These are phyloP conservation scores for Schizophyllum amplum DNA, from an alignment of 1,284 basidiomycete species.

Conservation along the genomic window DNA sequence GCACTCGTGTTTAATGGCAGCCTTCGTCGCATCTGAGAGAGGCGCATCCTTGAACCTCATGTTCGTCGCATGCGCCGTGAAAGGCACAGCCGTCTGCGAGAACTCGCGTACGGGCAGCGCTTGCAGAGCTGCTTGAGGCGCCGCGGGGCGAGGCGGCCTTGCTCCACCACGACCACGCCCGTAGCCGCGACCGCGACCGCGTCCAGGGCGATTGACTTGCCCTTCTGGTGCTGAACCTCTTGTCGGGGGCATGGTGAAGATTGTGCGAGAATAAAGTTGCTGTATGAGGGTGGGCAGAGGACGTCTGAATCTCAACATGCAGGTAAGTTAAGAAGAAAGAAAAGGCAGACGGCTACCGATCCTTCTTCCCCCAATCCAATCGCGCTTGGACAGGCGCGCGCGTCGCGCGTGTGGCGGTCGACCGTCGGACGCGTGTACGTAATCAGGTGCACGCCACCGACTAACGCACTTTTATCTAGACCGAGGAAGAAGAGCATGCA, in stretches of 20 bases:
- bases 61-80: background rate
- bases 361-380: background rate
- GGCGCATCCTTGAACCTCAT: conserved; percentile 20
- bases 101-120: background rate
- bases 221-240: background rate
- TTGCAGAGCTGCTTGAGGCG: background rate
- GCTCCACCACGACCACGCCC: background rate
- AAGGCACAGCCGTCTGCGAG: background rate
- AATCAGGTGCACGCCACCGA: background rate
- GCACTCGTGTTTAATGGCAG: conserved; percentile 32
- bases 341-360: no score
- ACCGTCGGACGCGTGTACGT: background rate
- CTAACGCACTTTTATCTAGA: no score
- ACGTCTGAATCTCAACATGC: no score
- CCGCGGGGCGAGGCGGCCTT: background rate
- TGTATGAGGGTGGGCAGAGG: no score
- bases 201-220: background rate
- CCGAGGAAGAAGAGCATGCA: no score
- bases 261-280: background rate
- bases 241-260: background rate
- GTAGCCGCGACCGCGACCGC: background rate
- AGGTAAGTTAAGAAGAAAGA: background rate
- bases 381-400: background rate
- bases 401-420: background rate
- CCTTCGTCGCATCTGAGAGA: conserved; percentile 26